Percentiles rank a stretch among this genome's conserved stretches.
Evolutionary conservation across 2,329 filamentous ascomycete genomes (phyloP).

Genomic region (Aspergillus sojae): DNA sequence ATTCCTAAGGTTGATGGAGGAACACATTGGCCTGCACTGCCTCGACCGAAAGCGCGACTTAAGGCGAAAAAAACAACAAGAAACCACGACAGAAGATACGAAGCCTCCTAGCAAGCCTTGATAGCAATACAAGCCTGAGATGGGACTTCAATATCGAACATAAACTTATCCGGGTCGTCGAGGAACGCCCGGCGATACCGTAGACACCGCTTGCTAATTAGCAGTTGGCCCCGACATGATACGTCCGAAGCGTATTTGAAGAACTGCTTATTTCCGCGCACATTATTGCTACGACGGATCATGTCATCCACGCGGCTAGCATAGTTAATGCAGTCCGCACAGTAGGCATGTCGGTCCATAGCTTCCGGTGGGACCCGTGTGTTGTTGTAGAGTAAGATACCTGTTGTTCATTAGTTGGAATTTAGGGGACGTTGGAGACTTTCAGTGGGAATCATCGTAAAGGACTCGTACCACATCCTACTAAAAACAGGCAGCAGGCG

Average conservation of each 20-base stretch:
- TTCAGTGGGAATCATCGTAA: not conserved
- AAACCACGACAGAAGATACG: not conserved
- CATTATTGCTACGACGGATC: conserved; percentile 7
- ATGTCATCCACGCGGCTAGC: conserved; percentile 15
- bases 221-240: conserved; percentile 16
- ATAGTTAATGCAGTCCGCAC: conserved; percentile 21
- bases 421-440: not conserved
- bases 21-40: not conserved
- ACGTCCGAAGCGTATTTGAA: conserved; percentile 18
- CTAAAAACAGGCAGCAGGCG: not conserved
- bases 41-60: not conserved
- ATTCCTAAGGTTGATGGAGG: not conserved
- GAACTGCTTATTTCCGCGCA: conserved; percentile 16
- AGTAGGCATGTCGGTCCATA: conserved; percentile 13
- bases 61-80: not conserved
- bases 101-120: conserved; percentile 2
- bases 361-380: not conserved
- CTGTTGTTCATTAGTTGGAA: not conserved
- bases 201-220: conserved; percentile 13
- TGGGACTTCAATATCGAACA: conserved; percentile 14
- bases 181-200: conserved; percentile 18
- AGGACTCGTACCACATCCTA: not conserved
- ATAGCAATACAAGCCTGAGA: conserved; percentile 17
- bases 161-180: conserved; percentile 12
- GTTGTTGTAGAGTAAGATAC: not conserved